Evolutionary conservation across 164 flowering plant genomes (phyloP), one percentile per base, ranked within the genome.

Genomic region (Vitis labrusca): DNA sequence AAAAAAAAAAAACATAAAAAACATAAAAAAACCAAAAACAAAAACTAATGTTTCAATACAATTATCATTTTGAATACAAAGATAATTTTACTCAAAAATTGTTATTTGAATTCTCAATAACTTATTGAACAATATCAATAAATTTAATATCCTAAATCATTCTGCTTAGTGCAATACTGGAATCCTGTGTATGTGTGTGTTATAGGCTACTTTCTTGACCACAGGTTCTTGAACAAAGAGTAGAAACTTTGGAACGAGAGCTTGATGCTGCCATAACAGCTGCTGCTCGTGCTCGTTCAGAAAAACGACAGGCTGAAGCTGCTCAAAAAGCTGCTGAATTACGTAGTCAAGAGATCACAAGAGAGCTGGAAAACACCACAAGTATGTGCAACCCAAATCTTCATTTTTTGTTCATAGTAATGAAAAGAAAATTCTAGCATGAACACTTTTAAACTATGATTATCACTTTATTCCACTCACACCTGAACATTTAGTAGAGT

Each of bases 211-310:
- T 37, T 37, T 37, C 44, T 37, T 37, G 44, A 37, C 44, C 44
- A 37, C 44, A 93, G 98, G 90, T 89, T 72, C 98, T 93, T 81
- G 95, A 93, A 70, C 88, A 90, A 73, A 84, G 98, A 75, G 94
- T 93, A 1, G 92, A 86, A 75, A 86, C 86, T 27, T 74, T 90
- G 76, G 98, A 93, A 73, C 83, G 91, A 59, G 94, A 90, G 71
- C 90, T 91, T 50, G 97, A 91, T 85, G 87, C 93, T 61, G 89
- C 98, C 47, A 91, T 93, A 16, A 83, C 96, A 53, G 94, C 91
- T 50, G 85, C 97, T 64, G 97, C 98, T 51, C 95, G 74, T 76
- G 97, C 92, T 74, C 93, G 97, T 48, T 76, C 90, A 50, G 98
- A 91, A 59, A 93, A 91, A 74, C 79, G 95, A 50, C 93, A 85